These are phyloP conservation scores for Yarrowia hollandica DNA, from an alignment of 805 yeast species.

Conservation along the genomic window DNA sequence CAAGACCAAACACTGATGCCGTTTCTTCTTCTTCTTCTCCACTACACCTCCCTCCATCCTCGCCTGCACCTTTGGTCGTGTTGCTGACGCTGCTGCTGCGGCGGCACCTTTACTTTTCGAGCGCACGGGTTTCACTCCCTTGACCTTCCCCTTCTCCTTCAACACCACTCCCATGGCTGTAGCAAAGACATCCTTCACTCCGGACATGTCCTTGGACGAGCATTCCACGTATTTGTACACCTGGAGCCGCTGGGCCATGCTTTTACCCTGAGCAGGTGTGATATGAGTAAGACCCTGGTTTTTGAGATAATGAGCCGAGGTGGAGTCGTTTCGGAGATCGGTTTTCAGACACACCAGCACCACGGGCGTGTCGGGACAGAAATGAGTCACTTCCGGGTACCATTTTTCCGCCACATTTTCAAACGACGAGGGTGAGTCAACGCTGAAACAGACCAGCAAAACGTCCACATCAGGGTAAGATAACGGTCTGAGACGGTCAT, in stretches of 20 bases:
- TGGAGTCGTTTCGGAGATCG: conserved; percentile 50
- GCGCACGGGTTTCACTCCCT: background rate
- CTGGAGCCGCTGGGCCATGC: conserved; percentile 58
- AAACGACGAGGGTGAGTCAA: conserved; percentile 61
- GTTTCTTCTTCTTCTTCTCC: conserved; percentile 23
- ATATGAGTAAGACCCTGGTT: conserved; percentile 38
- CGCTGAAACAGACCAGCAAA: conserved; percentile 71
- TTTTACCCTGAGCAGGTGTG: conserved; percentile 48
- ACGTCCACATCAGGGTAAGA: conserved; percentile 79
- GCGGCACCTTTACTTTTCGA: conserved; percentile 19
- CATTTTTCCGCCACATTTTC: conserved; percentile 76
- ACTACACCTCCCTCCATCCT: too few relatives aligned
- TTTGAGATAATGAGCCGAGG: conserved; percentile 34
- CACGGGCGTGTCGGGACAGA: conserved; percentile 77
- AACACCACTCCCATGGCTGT: conserved; percentile 50
- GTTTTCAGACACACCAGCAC: conserved; percentile 80
- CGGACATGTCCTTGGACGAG: conserved; percentile 68
- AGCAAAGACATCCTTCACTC: conserved; percentile 68
- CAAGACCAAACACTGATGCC: conserved; percentile 10
- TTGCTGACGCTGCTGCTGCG: conserved; percentile 13
- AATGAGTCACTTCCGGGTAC: conserved; percentile 83
- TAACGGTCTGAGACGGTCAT: conserved; percentile 74
- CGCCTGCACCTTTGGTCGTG: conserved; percentile 5
- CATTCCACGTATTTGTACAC: conserved; percentile 76
- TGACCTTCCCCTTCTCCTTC: conserved; percentile 20